phyloP scores from a whole-genome alignment of 1,139 yeast species.

The Debaryomyces psychrophilus region DNA sequence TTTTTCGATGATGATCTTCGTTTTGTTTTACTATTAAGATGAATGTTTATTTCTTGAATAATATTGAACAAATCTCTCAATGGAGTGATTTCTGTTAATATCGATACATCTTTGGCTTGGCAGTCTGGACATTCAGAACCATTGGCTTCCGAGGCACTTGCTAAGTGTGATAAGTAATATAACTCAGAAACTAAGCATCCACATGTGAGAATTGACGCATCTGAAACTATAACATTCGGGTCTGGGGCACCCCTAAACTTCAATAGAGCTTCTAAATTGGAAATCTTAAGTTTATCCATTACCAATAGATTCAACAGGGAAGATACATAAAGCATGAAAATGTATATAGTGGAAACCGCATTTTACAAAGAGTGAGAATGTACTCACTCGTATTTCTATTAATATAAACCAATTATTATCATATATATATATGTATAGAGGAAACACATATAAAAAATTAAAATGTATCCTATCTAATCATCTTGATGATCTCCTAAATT shows the following conservation, averaged over 20 bases:
- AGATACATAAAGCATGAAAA: too few relatives aligned
- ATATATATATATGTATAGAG: background rate
- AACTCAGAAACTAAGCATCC: constrained; percentile 71
- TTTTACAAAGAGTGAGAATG: background rate
- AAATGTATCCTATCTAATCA: background rate
- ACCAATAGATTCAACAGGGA: background rate
- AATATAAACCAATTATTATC: background rate
- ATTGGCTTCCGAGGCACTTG: constrained; percentile 15
- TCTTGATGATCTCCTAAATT: constrained; percentile 12
- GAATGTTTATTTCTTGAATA: constrained; percentile 26
- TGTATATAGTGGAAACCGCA: background rate
- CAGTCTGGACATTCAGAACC: constrained; percentile 55
- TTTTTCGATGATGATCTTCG: constrained; percentile 31
- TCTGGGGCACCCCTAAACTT: constrained; percentile 28
- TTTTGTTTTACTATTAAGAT: constrained; percentile 15
- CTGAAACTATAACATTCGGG: constrained; percentile 36
- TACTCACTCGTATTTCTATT: background rate
- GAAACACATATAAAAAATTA: background rate
- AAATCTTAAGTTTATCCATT: constrained; percentile 33
- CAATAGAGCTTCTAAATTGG: constrained; percentile 35
- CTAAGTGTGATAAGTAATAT: constrained; percentile 25
- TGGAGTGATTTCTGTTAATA: constrained; percentile 54
- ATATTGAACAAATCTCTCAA: constrained; percentile 53
- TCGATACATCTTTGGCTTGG: constrained; percentile 27
- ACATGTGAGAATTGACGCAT: constrained; percentile 63